Evolutionary conservation across 306 rosid species (phyloP).

Genomic region (Purshia tridentata): DNA sequence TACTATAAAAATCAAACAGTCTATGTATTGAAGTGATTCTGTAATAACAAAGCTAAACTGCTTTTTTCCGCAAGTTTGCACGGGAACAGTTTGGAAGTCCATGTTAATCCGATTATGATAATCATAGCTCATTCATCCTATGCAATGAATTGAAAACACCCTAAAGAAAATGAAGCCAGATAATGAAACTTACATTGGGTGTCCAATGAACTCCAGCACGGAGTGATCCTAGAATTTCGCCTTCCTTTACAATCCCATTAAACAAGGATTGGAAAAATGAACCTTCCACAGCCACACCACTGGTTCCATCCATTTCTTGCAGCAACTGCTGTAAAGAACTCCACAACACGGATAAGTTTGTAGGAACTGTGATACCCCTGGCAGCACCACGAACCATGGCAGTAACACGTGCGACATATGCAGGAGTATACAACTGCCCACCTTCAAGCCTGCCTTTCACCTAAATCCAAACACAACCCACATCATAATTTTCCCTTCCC

Average conservation of each 20-base stretch:
- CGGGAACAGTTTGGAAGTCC: background rate
- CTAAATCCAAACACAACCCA: slow-evolving; percentile 38
- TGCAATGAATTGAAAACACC: background rate
- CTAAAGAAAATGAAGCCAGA: slow-evolving; percentile 19
- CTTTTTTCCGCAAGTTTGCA: slow-evolving; percentile 5
- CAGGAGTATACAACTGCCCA: slow-evolving; percentile 94
- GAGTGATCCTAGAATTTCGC: slow-evolving; percentile 76
- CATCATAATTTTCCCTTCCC: slow-evolving; percentile 13
- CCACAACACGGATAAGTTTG: slow-evolving; percentile 74
- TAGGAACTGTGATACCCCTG: slow-evolving; percentile 76
- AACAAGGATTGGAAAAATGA: slow-evolving; percentile 89
- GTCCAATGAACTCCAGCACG: slow-evolving; percentile 99
- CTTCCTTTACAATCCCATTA: slow-evolving; percentile 80
- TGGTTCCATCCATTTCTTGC: slow-evolving; percentile 83
- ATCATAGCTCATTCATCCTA: background rate
- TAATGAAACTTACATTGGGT: slow-evolving; percentile 71
- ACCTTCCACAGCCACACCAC: slow-evolving; percentile 79
- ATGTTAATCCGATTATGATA: background rate
- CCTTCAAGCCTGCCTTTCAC: slow-evolving; percentile 99
- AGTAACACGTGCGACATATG: slow-evolving; percentile 85
- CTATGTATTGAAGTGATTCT: background rate
- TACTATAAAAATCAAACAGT: background rate
- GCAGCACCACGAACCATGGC: slow-evolving; percentile 98
- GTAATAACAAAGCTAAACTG: slow-evolving; percentile 5
- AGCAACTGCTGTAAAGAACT: slow-evolving; percentile 75